These are phyloP conservation scores for Calocybe cyanea DNA, from an alignment of 768 basidiomycete species.

Conservation along the genomic window DNA sequence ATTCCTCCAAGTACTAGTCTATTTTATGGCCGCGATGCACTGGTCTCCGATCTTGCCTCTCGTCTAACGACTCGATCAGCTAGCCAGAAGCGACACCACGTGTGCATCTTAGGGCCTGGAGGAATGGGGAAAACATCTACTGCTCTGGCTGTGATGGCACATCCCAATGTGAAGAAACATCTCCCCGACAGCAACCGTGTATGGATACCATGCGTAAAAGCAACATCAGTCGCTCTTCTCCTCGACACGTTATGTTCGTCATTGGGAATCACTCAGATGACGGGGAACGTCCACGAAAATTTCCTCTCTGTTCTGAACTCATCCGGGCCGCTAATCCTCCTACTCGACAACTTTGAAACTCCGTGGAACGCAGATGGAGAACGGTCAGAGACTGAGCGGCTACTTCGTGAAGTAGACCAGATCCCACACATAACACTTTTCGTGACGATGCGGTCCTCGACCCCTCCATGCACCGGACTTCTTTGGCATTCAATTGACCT, in stretches of 20 bases:
- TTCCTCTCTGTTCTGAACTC: conserved; percentile 14
- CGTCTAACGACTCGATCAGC: background rate
- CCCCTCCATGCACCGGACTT: conserved; percentile 22
- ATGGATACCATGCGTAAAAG: conserved; percentile 28
- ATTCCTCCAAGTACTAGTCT: conserved; percentile 14
- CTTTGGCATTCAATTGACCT: conserved; percentile 17
- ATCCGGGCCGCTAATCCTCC: conserved; percentile 16
- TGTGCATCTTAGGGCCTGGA: conserved; percentile 26
- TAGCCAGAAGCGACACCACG: conserved; percentile 11
- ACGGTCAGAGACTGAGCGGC: background rate
- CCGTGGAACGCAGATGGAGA: conserved; percentile 23
- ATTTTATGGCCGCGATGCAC: conserved; percentile 18
- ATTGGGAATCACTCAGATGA: conserved; percentile 11
- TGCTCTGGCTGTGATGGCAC: conserved; percentile 22
- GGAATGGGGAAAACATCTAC: conserved; percentile 32
- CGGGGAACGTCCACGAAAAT: conserved; percentile 13
- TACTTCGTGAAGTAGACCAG: background rate
- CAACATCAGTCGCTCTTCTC: conserved; percentile 20
- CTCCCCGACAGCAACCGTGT: conserved; percentile 18
- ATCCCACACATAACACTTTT: background rate
- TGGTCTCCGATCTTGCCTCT: conserved; percentile 14
- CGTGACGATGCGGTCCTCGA: background rate
- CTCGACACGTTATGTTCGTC: conserved; percentile 20
- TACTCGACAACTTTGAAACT: conserved; percentile 32
- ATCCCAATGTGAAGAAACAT: conserved; percentile 12